Evolutionary conservation across 176 grass and related monocot genomes (phyloP).

Genomic region (Bothriochloa decipiens): DNA sequence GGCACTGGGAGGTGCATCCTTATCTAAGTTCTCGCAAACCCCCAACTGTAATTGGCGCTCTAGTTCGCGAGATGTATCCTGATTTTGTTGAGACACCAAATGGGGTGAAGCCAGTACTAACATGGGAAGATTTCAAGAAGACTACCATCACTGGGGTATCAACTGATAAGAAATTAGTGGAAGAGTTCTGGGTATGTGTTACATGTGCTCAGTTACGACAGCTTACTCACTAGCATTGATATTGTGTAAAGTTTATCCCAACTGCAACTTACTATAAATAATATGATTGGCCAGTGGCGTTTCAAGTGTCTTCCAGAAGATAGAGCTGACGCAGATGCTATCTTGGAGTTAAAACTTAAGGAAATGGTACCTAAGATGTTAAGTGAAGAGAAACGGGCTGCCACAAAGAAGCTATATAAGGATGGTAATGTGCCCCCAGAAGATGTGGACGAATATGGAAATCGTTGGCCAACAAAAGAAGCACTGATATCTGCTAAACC

Average conservation of each 20-base stretch:
- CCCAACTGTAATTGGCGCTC: no score
- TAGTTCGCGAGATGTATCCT: no score
- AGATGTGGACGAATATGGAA: no score
- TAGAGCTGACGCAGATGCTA: neutral
- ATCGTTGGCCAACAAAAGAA: neutral
- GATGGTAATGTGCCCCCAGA: no score
- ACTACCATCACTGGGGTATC: neutral
- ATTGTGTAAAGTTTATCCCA: neutral
- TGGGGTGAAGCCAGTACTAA: neutral
- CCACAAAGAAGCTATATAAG: no score
- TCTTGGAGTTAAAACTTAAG: neutral
- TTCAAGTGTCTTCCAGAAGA: neutral
- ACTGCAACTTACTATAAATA: no score
- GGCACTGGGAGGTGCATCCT: no score
- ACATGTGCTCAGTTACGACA: neutral
- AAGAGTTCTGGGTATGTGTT: slow-evolving; percentile 6
- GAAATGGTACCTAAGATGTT: neutral
- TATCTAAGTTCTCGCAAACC: no score
- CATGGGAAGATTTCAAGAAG: neutral
- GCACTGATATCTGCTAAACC: neutral
- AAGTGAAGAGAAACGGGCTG: no score
- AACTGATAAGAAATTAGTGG: neutral
- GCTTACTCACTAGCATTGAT: neutral
- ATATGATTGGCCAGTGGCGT: neutral
- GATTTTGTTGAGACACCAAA: neutral